Conservation (phyloP, 371 early-diverging fungal species). For the Zopfochytrium polystomum region DNA sequence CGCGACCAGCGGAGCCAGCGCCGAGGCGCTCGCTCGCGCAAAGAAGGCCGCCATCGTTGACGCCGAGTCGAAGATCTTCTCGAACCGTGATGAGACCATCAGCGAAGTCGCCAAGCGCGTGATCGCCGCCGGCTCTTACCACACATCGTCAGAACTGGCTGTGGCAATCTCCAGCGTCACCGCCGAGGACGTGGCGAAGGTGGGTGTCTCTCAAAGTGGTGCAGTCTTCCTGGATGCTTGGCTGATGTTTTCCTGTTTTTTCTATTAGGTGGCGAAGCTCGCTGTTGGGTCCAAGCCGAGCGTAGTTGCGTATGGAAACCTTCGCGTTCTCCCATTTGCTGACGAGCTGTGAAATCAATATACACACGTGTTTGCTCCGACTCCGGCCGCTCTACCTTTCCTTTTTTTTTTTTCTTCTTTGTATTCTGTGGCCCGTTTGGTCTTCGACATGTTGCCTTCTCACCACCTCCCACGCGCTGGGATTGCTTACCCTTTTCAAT, state of each 20-base stretch:
- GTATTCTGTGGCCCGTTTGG: too few relatives aligned
- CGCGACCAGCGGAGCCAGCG: constrained; percentile 57
- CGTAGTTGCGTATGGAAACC: constrained; percentile 76
- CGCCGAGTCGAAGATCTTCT: constrained; percentile 56
- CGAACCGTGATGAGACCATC: constrained; percentile 64
- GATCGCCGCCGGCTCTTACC: constrained; percentile 22
- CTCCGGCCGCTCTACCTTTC: too few relatives aligned
- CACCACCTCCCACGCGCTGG: too few relatives aligned
- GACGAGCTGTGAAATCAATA: constrained; percentile 66
- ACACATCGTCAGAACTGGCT: constrained; percentile 29
- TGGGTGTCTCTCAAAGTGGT: background rate
- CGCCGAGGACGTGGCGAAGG: constrained; percentile 44
- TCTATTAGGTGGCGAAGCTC: constrained; percentile 58
- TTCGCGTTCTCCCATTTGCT: constrained; percentile 76
- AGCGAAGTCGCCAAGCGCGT: constrained; percentile 55
- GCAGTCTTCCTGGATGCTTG: constrained; percentile 1
- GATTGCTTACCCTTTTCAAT: too few relatives aligned
- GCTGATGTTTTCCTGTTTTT: background rate
- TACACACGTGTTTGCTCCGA: too few relatives aligned
- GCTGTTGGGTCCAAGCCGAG: constrained; percentile 73
- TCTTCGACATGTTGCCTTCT: too few relatives aligned
- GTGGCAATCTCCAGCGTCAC: constrained; percentile 41
- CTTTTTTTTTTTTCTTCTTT: too few relatives aligned
- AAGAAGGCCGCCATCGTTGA: constrained; percentile 83
- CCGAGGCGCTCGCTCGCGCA: constrained; percentile 71